Base-by-base conservation (phyloP, 257 asterid genomes). In the Cinchona pubescens region DNA sequence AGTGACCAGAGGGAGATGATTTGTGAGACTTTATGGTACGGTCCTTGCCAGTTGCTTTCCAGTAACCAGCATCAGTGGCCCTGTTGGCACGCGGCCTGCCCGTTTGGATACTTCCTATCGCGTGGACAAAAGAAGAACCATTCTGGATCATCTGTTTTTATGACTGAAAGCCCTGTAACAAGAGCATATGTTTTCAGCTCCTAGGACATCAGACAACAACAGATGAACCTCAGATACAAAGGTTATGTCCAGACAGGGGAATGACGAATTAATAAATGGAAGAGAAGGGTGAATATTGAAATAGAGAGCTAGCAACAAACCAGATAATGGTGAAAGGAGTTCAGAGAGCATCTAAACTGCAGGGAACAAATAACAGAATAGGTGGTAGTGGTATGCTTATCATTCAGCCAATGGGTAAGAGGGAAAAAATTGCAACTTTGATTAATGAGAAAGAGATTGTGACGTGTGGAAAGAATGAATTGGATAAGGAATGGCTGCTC, bases 41-140 rank as follows among this genome's bases (percentile, higher is more conserved):
- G 80, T 92, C 97, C 84, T 87, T 92, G 75, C 97, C 96, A 16
- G 96, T 91, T 69, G 96, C 95, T 80, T 91, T 91, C 96, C 96
- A 90, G 23, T 87, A 90, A 76, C 96, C 96, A 79, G 91, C 88
- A 79, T 86, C 91, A 18, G 96, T 91, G 75, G 96, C 95, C 70
- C 96, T 81, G 80, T 91, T 91, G 67, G 88, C 87, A 63, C 96
- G 95, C 69, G 85, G 88, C 35, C 96, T 86, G 88, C 35, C 96
- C 96, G 64, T 91, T 91, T 69, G 91, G 90, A 69, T 91, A 91
- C 66, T 91, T 91, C 77, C 87, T 87, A 78, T 91, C 95, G 23
- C 90, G 92, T 3, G 97, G 95, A 73, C 95, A 89, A 76, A 89
- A 86, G 88, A 87, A 91, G 80, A 89, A 86, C 95, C 97, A 91